Conservation (phyloP, 129 eudicot species). For the Flaveria linearis region DNA sequence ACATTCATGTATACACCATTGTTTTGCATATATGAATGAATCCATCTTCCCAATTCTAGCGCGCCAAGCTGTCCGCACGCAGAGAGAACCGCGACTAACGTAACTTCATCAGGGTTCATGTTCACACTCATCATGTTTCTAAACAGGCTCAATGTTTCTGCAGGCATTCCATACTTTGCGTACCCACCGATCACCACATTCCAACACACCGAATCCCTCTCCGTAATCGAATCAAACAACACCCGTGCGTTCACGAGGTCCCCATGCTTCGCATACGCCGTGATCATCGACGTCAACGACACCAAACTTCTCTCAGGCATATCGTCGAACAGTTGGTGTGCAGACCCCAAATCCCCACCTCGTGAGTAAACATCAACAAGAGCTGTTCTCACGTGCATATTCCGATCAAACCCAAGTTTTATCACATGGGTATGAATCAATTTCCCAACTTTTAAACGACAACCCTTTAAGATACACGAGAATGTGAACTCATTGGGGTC, state of each 20-base stretch:
- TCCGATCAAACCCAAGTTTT: constrained; percentile 51
- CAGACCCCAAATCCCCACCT: constrained; percentile 53
- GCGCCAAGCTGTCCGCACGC: constrained; percentile 88
- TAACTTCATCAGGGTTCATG: constrained; percentile 57
- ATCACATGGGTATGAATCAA: constrained; percentile 58
- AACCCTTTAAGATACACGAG: constrained; percentile 58
- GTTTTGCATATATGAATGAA: constrained; percentile 57
- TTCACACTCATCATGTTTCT: constrained; percentile 45
- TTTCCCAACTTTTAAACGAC: constrained; percentile 43
- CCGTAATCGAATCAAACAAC: constrained; percentile 62
- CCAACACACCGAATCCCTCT: constrained; percentile 77
- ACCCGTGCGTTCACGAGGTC: constrained; percentile 50
- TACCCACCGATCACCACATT: constrained; percentile 90
- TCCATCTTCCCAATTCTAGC: constrained; percentile 73
- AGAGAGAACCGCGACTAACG: constrained; percentile 61
- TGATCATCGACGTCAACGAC: constrained; percentile 69
- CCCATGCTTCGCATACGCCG: constrained; percentile 62
- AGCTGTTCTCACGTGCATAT: constrained; percentile 71
- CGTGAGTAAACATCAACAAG: constrained; percentile 68
- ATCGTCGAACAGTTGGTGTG: constrained; percentile 60
- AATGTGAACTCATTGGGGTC: constrained; percentile 75
- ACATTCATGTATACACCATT: constrained; percentile 37
- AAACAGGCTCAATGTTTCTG: constrained; percentile 61
- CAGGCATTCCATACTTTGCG: constrained; percentile 56
- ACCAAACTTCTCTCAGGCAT: constrained; percentile 68